Conservation (phyloP, 169 alveolate species). For the Cryptosporidium sp. region DNA sequence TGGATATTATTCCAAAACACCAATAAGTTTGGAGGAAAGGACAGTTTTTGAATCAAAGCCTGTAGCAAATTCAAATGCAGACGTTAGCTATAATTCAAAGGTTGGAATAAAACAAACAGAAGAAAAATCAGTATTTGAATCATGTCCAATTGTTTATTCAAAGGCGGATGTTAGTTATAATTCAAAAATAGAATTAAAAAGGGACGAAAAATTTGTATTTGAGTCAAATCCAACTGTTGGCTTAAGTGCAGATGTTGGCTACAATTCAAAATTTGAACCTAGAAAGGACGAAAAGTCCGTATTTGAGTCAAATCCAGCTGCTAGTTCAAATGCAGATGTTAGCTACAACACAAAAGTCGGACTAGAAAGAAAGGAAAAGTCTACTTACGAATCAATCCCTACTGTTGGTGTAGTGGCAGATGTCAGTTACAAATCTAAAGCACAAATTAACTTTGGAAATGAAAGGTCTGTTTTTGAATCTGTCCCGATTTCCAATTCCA, state of each 20-base stretch:
- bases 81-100: constrained; percentile 17
- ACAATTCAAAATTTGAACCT: background rate
- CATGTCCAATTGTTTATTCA: background rate
- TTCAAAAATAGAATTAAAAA: background rate
- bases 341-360: constrained; percentile 17
- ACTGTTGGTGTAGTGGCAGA: constrained; percentile 1
- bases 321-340: constrained; percentile 4
- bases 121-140: background rate
- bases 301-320: constrained; percentile 17
- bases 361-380: constrained; percentile 3
- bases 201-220: background rate
- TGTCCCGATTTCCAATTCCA: background rate
- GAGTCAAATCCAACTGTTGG: background rate
- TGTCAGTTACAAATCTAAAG: constrained; percentile 11
- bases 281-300: constrained; percentile 3
- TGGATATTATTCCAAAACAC: background rate
- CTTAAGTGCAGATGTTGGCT: background rate
- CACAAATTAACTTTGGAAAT: background rate
- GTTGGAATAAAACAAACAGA: background rate
- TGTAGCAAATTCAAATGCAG: background rate
- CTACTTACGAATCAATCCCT: constrained; percentile 40
- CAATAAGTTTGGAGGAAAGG: background rate
- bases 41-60: constrained; percentile 31
- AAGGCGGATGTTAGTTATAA: background rate
- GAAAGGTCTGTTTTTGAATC: constrained; percentile 47